Evolutionary conservation across 805 yeast genomes (phyloP), one percentile per base, ranked within the genome.

Genomic region (Pichia nakasei): DNA sequence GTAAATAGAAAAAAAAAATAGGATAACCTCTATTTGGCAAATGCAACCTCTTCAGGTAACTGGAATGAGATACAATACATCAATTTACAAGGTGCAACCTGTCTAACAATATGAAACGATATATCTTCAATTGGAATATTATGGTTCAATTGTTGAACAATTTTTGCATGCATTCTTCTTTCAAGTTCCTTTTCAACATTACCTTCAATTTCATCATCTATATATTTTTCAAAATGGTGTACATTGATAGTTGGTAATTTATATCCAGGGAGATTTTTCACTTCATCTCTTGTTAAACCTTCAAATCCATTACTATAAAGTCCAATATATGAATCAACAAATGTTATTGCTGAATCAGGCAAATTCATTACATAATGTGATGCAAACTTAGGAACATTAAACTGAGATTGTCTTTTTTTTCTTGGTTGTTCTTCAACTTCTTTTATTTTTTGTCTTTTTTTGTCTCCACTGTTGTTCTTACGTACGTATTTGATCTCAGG

Each of bases 81-180:
- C 29, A 91, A 91, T 58, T 93, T 93, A 6, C 97, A 86, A 4
- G 98, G 98, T 1, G 98, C 91, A 8, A 93, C 98, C 59, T 80
- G 82, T 58, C 99, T 78, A 9, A 93, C 98, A 51, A 82, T 66
- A 56, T 91, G 97, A 63, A 91, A 84, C 0, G 64, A 56, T 33
- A 84, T 63, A 0, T 65, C 58, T 4, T 69, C 69, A 13, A 77
- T 65, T 0, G 77, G 72, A 9, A 77, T 63, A 0, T 74, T 67
- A 53, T 57, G 70, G 2, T 69, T 67, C 32, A 82, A 60, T 4
- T 77, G 64, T 1, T 69, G 61, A 24, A 67, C 57, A 19, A 75
- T 71, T 42, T 78, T 73, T n/a, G 56, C 48, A 47, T 81, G 80
- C 7, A 89, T 74, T 52, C 95, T 71, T n/a, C 54, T 61, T 41